phyloP scores from a whole-genome alignment of 208 protist species.

The Acanthamoeba triangularis region DNA sequence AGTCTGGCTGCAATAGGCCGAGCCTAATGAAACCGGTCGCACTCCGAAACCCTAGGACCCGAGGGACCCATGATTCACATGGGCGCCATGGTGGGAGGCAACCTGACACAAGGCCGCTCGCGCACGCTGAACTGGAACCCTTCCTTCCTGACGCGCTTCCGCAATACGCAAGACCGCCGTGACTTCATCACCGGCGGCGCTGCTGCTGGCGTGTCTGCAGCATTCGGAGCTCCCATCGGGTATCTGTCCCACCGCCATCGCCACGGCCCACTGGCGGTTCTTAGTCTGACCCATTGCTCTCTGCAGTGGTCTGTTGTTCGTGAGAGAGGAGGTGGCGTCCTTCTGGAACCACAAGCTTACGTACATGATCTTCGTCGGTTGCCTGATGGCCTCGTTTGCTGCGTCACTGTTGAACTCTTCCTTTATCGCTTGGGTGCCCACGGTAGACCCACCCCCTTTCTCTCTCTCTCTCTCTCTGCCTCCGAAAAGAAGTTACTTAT shows the following conservation, averaged over 20 bases:
- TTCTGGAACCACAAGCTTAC: slow-evolving; percentile 95
- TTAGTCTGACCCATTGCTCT: background rate
- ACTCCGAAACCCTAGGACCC: slow-evolving; percentile 83
- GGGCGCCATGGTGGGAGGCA: slow-evolving; percentile 95
- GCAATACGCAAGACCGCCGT: slow-evolving; percentile 66
- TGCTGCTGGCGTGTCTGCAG: slow-evolving; percentile 96
- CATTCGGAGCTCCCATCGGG: slow-evolving; percentile 97
- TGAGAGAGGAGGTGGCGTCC: slow-evolving; percentile 96
- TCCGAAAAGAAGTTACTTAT: background rate
- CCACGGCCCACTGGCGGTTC: background rate
- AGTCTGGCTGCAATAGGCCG: background rate
- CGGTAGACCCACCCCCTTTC: background rate
- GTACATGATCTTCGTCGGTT: slow-evolving; percentile 96
- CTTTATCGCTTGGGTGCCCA: slow-evolving; percentile 29
- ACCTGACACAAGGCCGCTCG: slow-evolving; percentile 95
- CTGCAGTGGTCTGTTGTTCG: slow-evolving; percentile 95
- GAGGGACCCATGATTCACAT: slow-evolving; percentile 98
- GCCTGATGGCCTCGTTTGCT: slow-evolving; percentile 94
- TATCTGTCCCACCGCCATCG: background rate
- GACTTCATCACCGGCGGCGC: slow-evolving; percentile 86
- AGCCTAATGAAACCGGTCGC: no score
- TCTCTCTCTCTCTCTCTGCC: no score
- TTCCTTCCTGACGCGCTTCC: slow-evolving; percentile 74
- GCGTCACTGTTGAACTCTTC: slow-evolving; percentile 89
- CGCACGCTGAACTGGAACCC: slow-evolving; percentile 91